Evolutionary conservation across 116 monocot species (phyloP), one percentile per base, ranked within the genome.

Genomic region (Cymodocea nodosa): DNA sequence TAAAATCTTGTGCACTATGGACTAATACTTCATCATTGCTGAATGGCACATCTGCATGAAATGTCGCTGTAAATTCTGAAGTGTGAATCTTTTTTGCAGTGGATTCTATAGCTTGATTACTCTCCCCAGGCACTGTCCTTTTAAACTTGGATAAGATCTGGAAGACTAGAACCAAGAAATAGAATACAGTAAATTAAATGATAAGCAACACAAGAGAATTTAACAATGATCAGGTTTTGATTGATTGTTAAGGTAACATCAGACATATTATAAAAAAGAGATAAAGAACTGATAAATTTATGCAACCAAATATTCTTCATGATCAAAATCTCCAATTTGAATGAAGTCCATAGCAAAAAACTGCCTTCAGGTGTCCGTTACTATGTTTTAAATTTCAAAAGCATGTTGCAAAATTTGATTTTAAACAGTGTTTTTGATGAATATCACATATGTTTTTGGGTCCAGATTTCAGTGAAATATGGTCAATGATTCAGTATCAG

Each of bases 101-200:
- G 13, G 22, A 30, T 23, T 59, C 59, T 59, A 5, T 59, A 23
- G 59, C 2, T 13, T 6, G 15, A 59, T 12, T 6, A 14, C 13
- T 14, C 17, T 59, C 59, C 22, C 63, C 63, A 18, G 63, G 39
- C 23, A 23, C 7, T 63, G 63, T 44, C 23, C 19, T 63, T 17
- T 63, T 63, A 11, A 63, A 35, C 19, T 63, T 63, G 20, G 48
- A 63, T 63, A 63, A 48, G 19, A 63, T 63, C 40, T 63, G 44
- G 48, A 48, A 63, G 16, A 18, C 63, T 63, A 30, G 20, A 63
- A 63, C 15, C 11, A 18, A 63, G 4, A 63, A 49, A 49, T 63
- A 20, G 25, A 59, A 23, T 63, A 35, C 22, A 44, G n/a, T 22
- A 16, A 22, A 44, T n/a, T 44, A 48, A 30, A 48, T 44, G 39